phyloP scores from a whole-genome alignment of 1,284 basidiomycete species.

The Malassezia equina region DNA sequence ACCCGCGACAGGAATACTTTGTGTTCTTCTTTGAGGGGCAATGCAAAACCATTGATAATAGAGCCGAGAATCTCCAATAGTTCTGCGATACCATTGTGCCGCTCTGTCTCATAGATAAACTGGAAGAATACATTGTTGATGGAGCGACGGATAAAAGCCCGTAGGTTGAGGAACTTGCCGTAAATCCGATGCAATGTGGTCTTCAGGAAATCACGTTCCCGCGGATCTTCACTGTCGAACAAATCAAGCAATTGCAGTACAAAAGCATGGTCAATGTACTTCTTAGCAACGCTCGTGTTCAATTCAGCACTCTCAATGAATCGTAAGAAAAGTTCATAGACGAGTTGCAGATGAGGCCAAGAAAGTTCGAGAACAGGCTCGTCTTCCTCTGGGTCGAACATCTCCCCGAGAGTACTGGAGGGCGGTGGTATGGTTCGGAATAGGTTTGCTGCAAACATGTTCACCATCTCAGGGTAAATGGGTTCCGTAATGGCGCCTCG shows the following conservation, averaged over 20 bases:
- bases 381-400: constrained; percentile 98
- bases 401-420: constrained; percentile 92
- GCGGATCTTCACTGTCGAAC: constrained; percentile 96
- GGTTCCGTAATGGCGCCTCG: constrained; percentile 90
- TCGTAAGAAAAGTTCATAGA: constrained; percentile 99
- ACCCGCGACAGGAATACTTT: constrained; percentile 93
- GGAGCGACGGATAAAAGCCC: constrained; percentile 94
- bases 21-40: constrained; percentile 98
- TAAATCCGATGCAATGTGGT: constrained; percentile 98
- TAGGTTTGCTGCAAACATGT: constrained; percentile 82
- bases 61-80: constrained; percentile 95
- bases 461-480: constrained; percentile 97
- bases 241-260: constrained; percentile 88
- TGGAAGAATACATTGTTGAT: constrained; percentile 99
- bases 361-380: constrained; percentile 97
- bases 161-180: constrained; percentile 96
- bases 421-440: constrained; percentile 99
- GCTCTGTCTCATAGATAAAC: constrained; percentile 95
- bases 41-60: constrained; percentile 98
- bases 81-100: constrained; percentile 98
- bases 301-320: constrained; percentile 97
- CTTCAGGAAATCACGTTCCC: constrained; percentile 98
- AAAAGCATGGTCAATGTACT: constrained; percentile 92
- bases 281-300: constrained; percentile 94
- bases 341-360: constrained; percentile 98